phyloP scores from a whole-genome alignment of 495 filamentous ascomycete species.

The Podospora tetraspora region DNA sequence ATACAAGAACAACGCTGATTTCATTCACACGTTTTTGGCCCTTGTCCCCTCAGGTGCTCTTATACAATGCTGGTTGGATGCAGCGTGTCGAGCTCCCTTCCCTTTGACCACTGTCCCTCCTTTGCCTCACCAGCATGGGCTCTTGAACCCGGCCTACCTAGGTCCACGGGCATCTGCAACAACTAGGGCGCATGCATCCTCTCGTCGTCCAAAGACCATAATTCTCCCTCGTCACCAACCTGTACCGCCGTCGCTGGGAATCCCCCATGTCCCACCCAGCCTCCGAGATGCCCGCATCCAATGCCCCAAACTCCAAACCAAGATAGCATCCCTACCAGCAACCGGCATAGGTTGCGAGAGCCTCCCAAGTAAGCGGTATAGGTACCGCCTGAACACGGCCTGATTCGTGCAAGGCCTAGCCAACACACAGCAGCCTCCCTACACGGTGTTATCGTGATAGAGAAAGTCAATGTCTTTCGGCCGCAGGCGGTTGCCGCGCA shows the following conservation, averaged over 20 bases:
- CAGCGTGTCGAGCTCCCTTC: neutral
- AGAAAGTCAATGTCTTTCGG: conserved; percentile 83
- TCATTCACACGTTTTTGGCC: neutral
- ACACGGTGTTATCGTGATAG: conserved; percentile 82
- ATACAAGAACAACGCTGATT: neutral
- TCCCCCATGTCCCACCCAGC: neutral
- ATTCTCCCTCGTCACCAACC: neutral
- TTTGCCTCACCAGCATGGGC: neutral
- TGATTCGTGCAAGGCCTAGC: neutral
- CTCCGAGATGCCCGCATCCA: conserved; percentile 8
- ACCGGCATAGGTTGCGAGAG: neutral
- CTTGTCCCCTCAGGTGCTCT: neutral
- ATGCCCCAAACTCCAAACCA: neutral
- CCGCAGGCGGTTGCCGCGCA: conserved; percentile 65
- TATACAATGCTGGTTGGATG: neutral
- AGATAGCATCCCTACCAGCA: neutral
- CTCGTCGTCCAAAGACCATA: neutral
- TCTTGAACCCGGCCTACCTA: neutral
- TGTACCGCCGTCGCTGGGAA: neutral
- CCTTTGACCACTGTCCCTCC: neutral
- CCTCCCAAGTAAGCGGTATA: neutral
- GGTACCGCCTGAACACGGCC: neutral
- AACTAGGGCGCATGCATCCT: neutral
- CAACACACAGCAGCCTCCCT: conserved; percentile 18
- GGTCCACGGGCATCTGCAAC: neutral